Base-by-base conservation (phyloP, 371 early-diverging fungal species). In the Actinomucor elegans region DNA sequence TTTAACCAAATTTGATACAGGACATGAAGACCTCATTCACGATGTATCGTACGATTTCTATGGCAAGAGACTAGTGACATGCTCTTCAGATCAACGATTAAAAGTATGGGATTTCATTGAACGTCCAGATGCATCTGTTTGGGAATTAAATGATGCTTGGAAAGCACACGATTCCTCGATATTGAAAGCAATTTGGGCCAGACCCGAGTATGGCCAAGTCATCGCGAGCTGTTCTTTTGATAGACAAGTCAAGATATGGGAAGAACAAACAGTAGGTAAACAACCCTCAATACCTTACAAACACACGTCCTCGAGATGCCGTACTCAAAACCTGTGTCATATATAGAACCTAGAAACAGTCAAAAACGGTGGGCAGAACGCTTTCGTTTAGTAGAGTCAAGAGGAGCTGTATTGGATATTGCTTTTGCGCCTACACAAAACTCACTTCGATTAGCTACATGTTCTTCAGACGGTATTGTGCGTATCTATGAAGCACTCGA, bases 21-120 rank as follows among this genome's bases (percentile, higher is more conserved):
- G 80, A 27, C 98, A 97, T 75, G 94, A 94, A 43, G 97, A 97
- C 73, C 81, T 97, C 38, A 89, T 97, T 50, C 97, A 96, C 66
- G 94, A 92, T 57, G 71, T 97, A 17, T 77, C 87, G 2, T 96
- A 94, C 67, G 92, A 96, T 72, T 94, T 81, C 67, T 96, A 96
- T 71, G 97, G 98, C 5, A 90, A 88, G 55, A 73, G 94, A 47
- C 75, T 97, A 4, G 85, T 85, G 35, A 94, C 96, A 0, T 91
- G 93, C 47, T 91, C 94, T 2, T 94, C 96, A 5, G 98, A 97
- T 73, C 92, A 91, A 52, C 82, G 85, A 52, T 67, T 96, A 58
- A 96, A 96, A 80, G 89, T 97, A 18, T 96, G 93, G 93, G 94
- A 94, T 66, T 83, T 84, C 57, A 54, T 71, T 34, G 77, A 77